Base-by-base conservation (phyloP, 495 filamentous ascomycete species). In the Trichoderma orchidacearum region DNA sequence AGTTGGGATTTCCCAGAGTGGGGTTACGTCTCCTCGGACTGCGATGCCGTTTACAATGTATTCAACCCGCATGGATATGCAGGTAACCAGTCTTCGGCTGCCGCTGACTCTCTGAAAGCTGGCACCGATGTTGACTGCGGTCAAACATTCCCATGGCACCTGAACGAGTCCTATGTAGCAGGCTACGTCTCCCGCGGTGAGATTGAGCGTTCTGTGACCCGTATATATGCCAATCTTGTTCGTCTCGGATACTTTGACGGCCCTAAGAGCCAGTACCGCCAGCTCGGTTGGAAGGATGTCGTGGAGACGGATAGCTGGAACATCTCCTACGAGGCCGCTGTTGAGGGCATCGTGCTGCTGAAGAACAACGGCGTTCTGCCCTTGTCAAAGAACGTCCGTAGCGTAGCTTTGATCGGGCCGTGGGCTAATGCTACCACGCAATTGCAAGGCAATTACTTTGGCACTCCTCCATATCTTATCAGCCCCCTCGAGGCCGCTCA, bases 391-490 rank as follows among this genome's bases (percentile, higher is more conserved):
- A 60, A 62, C 13, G 61, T 67, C 9, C 66, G 63, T 3, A 78
- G 68, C 13, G 64, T 83, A 21, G 80, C 75, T 11, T 58, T 86
- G 12, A 74, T 86, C 59, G 83, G 82, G 1, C 69, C 70, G 1
- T 84, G 79, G 78, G 81, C 76, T 23, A 77, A 81, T 56, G 80
- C 78, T 3, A 81, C 79, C 0, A 68, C 60, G 0, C 71, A 84
- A 30, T 68, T 86, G 68, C 81, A 80, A 55, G 83, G 82, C 6
- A 81, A 80, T 56, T 86, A 85, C 62, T 67, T 59, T 50, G 80
- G 80, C 3, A 59, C 69, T 1, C 73, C 83, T 2, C 80, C 80
- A 1, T 85, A 81, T 61, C 68, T 81, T 6, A 27, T 48, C 32
- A 56, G 35, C 28, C 54, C 54, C n/a, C 25, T 41, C 15, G 28